Evolutionary conservation across 1,284 basidiomycete genomes (phyloP).

Genomic region (Ganoderma leucocontextum): DNA sequence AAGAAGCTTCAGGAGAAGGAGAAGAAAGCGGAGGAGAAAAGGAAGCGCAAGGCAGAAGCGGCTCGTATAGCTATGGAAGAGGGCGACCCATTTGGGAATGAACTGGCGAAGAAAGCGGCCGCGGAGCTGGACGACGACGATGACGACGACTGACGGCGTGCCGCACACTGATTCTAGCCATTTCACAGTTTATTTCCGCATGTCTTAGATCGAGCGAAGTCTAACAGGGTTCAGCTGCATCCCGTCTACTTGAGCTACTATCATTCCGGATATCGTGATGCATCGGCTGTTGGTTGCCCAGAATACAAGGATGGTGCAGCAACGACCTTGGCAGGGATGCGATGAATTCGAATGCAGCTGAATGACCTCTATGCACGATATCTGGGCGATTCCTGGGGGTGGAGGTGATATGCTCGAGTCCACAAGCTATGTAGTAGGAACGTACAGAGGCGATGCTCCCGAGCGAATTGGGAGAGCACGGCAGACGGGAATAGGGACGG

Average conservation of each 20-base stretch:
- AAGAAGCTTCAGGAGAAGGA: conserved; percentile 73
- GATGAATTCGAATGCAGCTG: background rate
- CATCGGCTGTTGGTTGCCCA: background rate
- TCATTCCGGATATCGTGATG: conserved; percentile 4
- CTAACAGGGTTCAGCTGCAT: conserved; percentile 3
- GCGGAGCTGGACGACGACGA: conserved; percentile 60
- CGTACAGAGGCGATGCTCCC: background rate
- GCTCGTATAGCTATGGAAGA: conserved; percentile 57
- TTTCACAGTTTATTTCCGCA: background rate
- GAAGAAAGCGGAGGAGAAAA: conserved; percentile 68
- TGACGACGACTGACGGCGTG: conserved; percentile 33
- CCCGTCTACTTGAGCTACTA: conserved; percentile 2
- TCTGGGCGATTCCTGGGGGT: background rate
- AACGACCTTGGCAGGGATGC: conserved; percentile 9
- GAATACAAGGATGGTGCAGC: conserved; percentile 3
- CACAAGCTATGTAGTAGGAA: background rate
- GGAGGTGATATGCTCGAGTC: background rate
- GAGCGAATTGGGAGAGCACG: background rate
- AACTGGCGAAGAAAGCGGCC: conserved; percentile 47
- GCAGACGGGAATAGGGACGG: conserved; percentile 3
- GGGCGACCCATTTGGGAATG: conserved; percentile 73
- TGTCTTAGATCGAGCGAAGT: background rate
- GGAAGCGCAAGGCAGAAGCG: conserved; percentile 69
- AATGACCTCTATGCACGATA: background rate
- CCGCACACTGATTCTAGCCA: background rate